Percentiles rank a stretch among this genome's conserved stretches.
These are phyloP conservation scores for Neurospora sp. DNA, from an alignment of 2,329 filamentous ascomycete species.

Conservation along the genomic window DNA sequence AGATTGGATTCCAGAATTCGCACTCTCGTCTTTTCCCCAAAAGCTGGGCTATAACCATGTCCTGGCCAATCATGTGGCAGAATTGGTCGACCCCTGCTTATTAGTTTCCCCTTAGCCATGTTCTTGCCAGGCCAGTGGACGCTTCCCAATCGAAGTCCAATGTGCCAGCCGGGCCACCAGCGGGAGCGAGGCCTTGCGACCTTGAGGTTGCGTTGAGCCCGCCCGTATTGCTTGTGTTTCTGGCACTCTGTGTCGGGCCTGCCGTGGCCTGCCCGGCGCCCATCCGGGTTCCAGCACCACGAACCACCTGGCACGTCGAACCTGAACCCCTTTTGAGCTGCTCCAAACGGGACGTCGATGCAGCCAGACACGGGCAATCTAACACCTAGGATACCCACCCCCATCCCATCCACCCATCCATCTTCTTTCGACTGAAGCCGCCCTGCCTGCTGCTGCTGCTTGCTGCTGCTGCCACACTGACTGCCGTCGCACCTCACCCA, in stretches of 20 bases:
- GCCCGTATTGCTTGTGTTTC: not conserved
- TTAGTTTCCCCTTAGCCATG: not conserved
- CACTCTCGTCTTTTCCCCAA: not conserved
- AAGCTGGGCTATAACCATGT: not conserved
- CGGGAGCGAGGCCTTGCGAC: not conserved
- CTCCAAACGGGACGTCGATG: not conserved
- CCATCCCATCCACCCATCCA: not conserved
- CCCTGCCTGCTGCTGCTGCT: conserved; percentile 12
- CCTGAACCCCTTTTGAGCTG: not conserved
- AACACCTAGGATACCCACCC: not conserved
- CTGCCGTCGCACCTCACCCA: conserved; percentile 13
- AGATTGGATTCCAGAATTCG: not conserved
- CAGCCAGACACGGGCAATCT: not conserved
- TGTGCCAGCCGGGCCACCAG: not conserved
- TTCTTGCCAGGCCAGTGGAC: not conserved
- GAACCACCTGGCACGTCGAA: not conserved
- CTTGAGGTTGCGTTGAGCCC: not conserved
- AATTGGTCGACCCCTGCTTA: not conserved
- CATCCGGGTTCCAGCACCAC: not conserved
- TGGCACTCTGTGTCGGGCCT: not conserved
- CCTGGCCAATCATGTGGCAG: not conserved
- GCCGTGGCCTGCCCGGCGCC: not conserved
- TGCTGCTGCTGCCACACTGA: not conserved
- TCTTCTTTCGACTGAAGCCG: conserved; percentile 4
- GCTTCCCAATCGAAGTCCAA: not conserved